A percentile compares a stretch with the other conserved stretches of the same genome.
phyloP scores from a whole-genome alignment of 2,329 filamentous ascomycete genomes.

The Cladosporium sp. region DNA sequence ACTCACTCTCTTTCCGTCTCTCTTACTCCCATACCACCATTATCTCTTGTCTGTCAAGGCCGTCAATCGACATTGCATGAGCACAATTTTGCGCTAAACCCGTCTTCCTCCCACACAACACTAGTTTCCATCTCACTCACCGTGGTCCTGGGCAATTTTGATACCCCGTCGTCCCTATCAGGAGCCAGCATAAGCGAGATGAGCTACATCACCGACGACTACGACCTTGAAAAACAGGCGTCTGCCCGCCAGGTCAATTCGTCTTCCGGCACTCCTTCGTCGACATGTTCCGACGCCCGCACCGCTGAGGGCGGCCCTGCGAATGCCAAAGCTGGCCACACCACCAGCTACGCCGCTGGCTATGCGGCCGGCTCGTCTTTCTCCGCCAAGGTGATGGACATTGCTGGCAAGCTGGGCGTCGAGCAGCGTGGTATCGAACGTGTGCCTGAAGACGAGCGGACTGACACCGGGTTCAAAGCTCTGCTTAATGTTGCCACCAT shows the following conservation, averaged over 20 bases:
- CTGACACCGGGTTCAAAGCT: slow-evolving; percentile 50
- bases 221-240: slow-evolving; percentile 11
- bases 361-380: background rate
- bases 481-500: slow-evolving; percentile 67
- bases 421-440: slow-evolving; percentile 74
- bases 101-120: background rate
- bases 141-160: slow-evolving; percentile 12
- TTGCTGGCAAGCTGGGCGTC: slow-evolving; percentile 62
- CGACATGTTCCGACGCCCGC: background rate
- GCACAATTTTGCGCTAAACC: background rate
- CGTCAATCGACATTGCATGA: background rate
- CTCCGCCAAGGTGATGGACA: slow-evolving; percentile 32
- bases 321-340: background rate
- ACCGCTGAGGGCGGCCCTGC: background rate
- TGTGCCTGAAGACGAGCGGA: slow-evolving; percentile 65
- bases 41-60: background rate
- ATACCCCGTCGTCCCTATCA: slow-evolving; percentile 8
- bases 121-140: slow-evolving; percentile 12
- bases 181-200: slow-evolving; percentile 13
- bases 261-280: background rate
- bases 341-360: background rate
- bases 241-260: background rate
- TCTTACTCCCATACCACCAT: background rate
- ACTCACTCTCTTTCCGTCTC: too few relatives aligned
- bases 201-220: slow-evolving; percentile 12